Percentiles rank a stretch among this genome's conserved stretches.
Evolutionary conservation across 2,329 filamentous ascomycete species (phyloP).

Genomic region (Xylaria sp.): DNA sequence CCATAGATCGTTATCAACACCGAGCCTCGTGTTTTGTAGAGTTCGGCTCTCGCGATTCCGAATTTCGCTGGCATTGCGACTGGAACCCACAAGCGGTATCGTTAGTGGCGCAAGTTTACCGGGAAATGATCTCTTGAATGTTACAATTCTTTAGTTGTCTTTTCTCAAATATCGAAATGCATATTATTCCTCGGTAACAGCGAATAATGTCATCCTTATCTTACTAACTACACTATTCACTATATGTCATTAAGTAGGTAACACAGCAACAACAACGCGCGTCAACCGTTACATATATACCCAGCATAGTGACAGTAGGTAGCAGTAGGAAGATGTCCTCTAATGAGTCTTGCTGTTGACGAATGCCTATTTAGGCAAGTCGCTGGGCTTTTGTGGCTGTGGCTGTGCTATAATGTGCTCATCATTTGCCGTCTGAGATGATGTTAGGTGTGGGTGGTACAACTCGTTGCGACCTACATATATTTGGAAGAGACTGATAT

Average conservation of each 20-base stretch:
- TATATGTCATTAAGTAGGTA: background rate
- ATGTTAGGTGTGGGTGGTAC: constrained; percentile 21
- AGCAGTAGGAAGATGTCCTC: constrained; percentile 9
- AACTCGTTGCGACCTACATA: constrained; percentile 22
- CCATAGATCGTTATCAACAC: background rate
- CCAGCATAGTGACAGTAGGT: constrained; percentile 2
- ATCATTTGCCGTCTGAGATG: constrained; percentile 14
- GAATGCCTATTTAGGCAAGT: constrained; percentile 31
- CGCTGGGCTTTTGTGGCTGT: constrained; percentile 11
- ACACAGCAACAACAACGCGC: background rate
- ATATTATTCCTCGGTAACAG: constrained; percentile 8
- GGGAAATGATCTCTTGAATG: background rate
- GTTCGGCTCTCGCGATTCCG: background rate
- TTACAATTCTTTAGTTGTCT: background rate
- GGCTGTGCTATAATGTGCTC: constrained; percentile 24
- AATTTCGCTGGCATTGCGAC: background rate
- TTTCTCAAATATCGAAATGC: background rate
- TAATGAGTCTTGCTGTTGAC: constrained; percentile 11
- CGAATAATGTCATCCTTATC: background rate
- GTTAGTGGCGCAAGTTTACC: background rate
- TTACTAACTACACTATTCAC: constrained; percentile 13
- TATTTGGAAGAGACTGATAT: constrained; percentile 30
- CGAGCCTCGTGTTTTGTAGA: background rate
- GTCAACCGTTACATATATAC: background rate
- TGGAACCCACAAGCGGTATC: background rate